Evolutionary conservation across 2,329 filamentous ascomycete species (phyloP).

Genomic region (Atkinsonella hypoxylon): DNA sequence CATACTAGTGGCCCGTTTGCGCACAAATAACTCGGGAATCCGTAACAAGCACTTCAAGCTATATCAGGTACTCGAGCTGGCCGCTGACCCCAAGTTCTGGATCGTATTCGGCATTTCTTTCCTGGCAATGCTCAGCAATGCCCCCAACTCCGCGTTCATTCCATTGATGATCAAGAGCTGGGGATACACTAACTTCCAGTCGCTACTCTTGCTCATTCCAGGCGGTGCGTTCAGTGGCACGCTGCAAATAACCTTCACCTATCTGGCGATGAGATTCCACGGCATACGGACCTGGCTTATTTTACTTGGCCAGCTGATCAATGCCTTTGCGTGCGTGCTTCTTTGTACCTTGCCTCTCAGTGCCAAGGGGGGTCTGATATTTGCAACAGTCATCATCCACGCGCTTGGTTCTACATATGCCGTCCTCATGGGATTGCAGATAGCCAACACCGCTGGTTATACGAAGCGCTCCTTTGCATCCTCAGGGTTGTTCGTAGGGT

Average conservation of each 20-base stretch:
- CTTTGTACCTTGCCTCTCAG: neutral
- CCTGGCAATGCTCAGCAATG: constrained; percentile 28
- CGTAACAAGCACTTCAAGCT: constrained; percentile 23
- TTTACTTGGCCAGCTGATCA: neutral
- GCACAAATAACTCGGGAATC: constrained; percentile 19
- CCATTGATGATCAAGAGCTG: constrained; percentile 20
- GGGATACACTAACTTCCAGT: constrained; percentile 20
- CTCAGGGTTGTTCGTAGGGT: constrained; percentile 16
- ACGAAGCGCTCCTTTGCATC: constrained; percentile 5
- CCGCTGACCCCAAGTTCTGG: constrained; percentile 34
- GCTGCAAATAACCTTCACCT: neutral
- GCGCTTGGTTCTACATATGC: neutral
- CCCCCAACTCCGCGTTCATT: constrained; percentile 25
- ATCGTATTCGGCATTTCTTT: constrained; percentile 41
- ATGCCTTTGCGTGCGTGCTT: neutral
- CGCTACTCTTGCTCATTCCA: constrained; percentile 39
- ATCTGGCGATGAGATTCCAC: neutral
- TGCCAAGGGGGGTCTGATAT: neutral
- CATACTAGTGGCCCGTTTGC: constrained; percentile 31
- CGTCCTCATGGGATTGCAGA: constrained; percentile 1
- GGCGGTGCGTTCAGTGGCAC: constrained; percentile 22
- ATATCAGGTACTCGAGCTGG: constrained; percentile 29
- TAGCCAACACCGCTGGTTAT: constrained; percentile 15
- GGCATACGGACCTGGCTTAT: constrained; percentile 1
- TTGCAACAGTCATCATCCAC: neutral